Evolutionary conservation across 768 basidiomycete genomes (phyloP), one percentile per base, ranked within the genome.

Genomic region (Boletus subparvulus): DNA sequence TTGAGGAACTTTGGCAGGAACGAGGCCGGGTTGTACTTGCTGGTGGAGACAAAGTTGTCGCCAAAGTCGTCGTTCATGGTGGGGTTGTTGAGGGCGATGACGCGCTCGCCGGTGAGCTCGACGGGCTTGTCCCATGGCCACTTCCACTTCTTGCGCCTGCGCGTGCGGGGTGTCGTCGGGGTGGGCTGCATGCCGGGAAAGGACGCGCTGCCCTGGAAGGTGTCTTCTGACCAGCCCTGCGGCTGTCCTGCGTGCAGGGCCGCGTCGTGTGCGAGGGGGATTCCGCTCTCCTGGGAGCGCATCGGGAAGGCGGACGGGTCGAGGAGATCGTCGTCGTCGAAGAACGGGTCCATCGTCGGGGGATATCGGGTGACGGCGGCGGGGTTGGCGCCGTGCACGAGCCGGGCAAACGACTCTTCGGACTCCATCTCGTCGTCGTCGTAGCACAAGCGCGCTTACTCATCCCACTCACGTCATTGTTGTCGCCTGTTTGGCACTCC

Each of bases 1-100:
- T 83, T 82, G 56, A 99, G 73, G 75, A 98, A 99, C 73, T 98
- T 98, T 39, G 93, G 94, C 5, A 94, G 58, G 71, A 98, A 98
- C 0, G 91, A 90, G 16, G 77, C 79, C 36, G 87, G 55, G 66
- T 94, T 98, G 74, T 98, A 99, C 74, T 98, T 98, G 79, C 90
- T 92, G 24, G 97, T 98, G 11, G 88, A 90, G 26, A 98, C 86
- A 54, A 86, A 88, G 73, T 99, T 99, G 52, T 82, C 85, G 65
- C 78, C 76, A 73, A 80, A 95, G 50, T 84, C 88, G 45, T 71
- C 74, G 72, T 87, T 88, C 58, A 86, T 81, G 33, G 74, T 60
- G 40, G 79, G 75, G 70, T 93, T 90, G 73, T 96, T 95, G 69
- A 98, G 81, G 14, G 86, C 82, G 54, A 98, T 84, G 51, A 91